Base-by-base conservation (phyloP, 306 rosid species). In the Gastrolobium bilobum region DNA sequence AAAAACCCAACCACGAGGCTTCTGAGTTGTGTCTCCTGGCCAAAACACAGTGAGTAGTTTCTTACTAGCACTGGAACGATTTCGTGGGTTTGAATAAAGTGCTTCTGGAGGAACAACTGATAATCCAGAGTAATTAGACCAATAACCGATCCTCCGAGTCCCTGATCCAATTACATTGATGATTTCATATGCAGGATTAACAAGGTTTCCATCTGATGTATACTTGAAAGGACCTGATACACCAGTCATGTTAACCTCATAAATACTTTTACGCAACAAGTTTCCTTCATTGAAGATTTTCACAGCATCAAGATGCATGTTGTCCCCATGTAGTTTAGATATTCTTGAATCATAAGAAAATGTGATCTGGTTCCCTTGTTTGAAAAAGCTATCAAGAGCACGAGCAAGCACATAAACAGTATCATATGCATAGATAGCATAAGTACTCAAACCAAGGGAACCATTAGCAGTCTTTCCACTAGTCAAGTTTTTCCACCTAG, bases 1-100 rank as follows among this genome's bases (percentile, higher is more conserved):
- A 70, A 95, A 95, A 67, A 88, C 93, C 99, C 99, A 95, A 48
- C 99, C 99, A 4, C 97, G 98, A 65, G 99, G 99, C 78, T 33
- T 86, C 64, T 87, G 84, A 5, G 84, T 58, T 40, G 91, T 79
- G 39, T 90, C 91, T 75, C 99, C 99, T 2, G 99, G 99, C 99
- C 99, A 95, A 76, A 95, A 61, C n/a, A 87, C 88, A 50, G 48
- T 4, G 43, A 66, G 74, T 13, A 95, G 88, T 61, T 52, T 86
- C 78, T 90, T 89, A 59, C 59, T 95, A 13, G 81, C 73, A 73
- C 81, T 81, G 64, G 94, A 88, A 30, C 38, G 91, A 75, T 90
- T 90, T 43, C 91, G 73, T 10, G 94, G 90, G 51, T 84, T 85
- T 52, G 91, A 72, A 89, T 93, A 87, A 75, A 91, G 87, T 53